These are phyloP conservation scores for Phanerochaete sordida DNA, from an alignment of 768 basidiomycete genomes.

Conservation along the genomic window DNA sequence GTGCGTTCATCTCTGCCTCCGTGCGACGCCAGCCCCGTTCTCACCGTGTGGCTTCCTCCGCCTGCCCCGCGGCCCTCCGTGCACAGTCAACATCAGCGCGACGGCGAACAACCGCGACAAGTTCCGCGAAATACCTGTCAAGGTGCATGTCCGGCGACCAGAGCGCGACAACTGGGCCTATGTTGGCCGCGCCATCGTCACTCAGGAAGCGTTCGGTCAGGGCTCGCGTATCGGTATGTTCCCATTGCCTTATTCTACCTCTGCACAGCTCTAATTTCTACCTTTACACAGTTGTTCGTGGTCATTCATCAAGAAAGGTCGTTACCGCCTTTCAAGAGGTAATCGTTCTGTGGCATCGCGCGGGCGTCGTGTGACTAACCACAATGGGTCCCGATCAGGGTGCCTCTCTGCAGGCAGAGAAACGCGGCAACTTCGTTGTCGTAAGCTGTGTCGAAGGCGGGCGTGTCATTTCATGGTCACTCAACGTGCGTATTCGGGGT, in stretches of 20 bases:
- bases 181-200: conserved; percentile 71
- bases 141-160: conserved; percentile 78
- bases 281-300: conserved; percentile 54
- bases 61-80: neutral
- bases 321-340: conserved; percentile 73
- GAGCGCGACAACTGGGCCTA: conserved; percentile 82
- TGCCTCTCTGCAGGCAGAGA: conserved; percentile 74
- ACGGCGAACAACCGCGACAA: conserved; percentile 34
- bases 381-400: conserved; percentile 15
- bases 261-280: conserved; percentile 8
- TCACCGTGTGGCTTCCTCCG: neutral
- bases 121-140: conserved; percentile 78
- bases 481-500: conserved; percentile 56
- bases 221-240: conserved; percentile 75
- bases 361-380: conserved; percentile 13
- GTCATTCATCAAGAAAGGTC: conserved; percentile 61
- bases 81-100: conserved; percentile 16
- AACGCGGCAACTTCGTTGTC: conserved; percentile 84
- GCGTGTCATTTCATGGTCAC: conserved; percentile 79
- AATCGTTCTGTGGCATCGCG: conserved; percentile 18
- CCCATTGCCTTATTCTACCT: conserved; percentile 12
- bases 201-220: conserved; percentile 72
- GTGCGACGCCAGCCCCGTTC: neutral
- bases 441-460: conserved; percentile 73
- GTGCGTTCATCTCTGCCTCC: neutral